Evolutionary conservation across 495 filamentous ascomycete species (phyloP), one percentile per base, ranked within the genome.

Genomic region (Aspergillus nanangensis): DNA sequence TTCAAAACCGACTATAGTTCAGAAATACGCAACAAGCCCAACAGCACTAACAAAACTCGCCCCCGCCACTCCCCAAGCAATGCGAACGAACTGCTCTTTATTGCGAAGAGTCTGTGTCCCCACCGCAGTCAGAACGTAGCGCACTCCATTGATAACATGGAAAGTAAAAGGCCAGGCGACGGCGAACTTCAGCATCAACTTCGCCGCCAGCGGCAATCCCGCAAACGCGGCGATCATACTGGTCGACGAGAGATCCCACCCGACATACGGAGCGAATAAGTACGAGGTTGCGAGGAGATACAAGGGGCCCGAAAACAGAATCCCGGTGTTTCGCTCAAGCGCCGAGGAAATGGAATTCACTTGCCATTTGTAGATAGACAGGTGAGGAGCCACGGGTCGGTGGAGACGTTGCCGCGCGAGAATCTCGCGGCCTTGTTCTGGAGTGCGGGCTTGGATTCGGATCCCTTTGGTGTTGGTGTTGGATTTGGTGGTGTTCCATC

Each of bases 341-440:
- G 56, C 63, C 9, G 84, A 88, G 8, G 69, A 61, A 51, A 81
- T 80, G 78, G 82, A 92, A 24, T 86, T 84, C 47, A 81, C 80
- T 39, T 39, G 36, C 5, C 7, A 11, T 59, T 80, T 72, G 77
- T 94, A 95, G 73, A 90, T 84, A 29, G 67, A 62, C 41, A 95
- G 78, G 58, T 93, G 86, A 19, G 89, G 90, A 20, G 86, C 74
- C 38, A 88, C 74, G 48, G 90, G 90, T 29, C 90, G 90, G 44
- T 70, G 53, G 44, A 79, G 80, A 53, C 90, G 89, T 63, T 94
- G 89, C 20, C 72, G 65, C 49, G 73, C 78, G 57, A 95, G 88
- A 67, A 40, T 52, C 14, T 46, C 25, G 8, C 50, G 45, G 19
- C 41, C 34, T 25, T 41, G 82, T 90, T 65, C 89, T 20, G 19